Evolutionary conservation across 805 yeast species (phyloP).

Genomic region (Saccharomyces kudriavzevii): DNA sequence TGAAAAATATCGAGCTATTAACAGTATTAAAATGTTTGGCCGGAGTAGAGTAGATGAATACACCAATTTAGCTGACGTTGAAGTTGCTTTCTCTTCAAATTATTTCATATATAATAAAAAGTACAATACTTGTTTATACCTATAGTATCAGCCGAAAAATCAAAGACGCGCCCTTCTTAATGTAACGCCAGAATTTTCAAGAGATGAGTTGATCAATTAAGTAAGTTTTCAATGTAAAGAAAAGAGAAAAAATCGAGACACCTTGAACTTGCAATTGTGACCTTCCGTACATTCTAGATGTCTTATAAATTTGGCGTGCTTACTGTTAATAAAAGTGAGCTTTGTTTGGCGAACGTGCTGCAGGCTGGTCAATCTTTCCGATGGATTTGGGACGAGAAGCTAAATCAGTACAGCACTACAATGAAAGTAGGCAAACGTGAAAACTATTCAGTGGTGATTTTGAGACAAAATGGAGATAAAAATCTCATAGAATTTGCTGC

Average conservation of each 20-base stretch:
- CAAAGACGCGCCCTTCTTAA: background rate
- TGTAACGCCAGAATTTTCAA: background rate
- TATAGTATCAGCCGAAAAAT: background rate
- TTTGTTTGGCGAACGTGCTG: conserved; percentile 42
- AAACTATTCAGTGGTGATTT: conserved; percentile 49
- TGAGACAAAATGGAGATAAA: conserved; percentile 52
- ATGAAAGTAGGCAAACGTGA: conserved; percentile 21
- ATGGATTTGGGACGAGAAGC: conserved; percentile 23
- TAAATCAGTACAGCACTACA: conserved; percentile 18
- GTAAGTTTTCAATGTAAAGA: too few species aligned
- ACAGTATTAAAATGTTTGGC: background rate
- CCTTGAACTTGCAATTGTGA: background rate
- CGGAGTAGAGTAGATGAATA: background rate
- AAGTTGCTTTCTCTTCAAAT: background rate
- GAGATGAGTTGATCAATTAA: background rate
- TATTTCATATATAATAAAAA: background rate
- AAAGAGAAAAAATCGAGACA: too few species aligned
- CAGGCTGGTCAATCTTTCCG: conserved; percentile 31
- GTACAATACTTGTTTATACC: background rate
- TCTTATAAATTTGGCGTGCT: conserved; percentile 7
- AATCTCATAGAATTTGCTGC: conserved; percentile 44
- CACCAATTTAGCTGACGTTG: background rate
- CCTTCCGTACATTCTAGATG: background rate
- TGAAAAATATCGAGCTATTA: background rate
- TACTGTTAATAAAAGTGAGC: conserved; percentile 8